Conservation (phyloP, 1,284 basidiomycete genomes). For the Chondrostereum purpureum region DNA sequence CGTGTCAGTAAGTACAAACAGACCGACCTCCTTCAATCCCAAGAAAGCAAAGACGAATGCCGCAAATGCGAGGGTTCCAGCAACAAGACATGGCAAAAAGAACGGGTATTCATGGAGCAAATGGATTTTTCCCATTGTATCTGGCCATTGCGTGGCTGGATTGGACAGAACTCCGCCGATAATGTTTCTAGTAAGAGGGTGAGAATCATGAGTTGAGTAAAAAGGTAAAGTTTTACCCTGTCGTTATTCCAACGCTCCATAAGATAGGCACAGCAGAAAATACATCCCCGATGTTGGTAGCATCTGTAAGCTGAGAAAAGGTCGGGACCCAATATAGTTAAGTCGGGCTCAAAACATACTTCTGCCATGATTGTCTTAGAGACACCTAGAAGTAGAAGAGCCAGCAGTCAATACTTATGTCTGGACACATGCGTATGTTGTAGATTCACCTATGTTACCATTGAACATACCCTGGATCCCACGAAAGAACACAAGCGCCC, state of each 20-base stretch:
- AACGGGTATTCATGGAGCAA: background rate
- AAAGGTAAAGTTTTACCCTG: slow-evolving; percentile 1
- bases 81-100: slow-evolving; percentile 2
- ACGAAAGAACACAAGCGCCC: slow-evolving; percentile 1
- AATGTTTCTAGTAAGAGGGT: slow-evolving; percentile 1
- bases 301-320: slow-evolving; percentile 7
- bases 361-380: background rate
- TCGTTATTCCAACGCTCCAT: slow-evolving; percentile 6
- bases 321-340: too few relatives aligned
- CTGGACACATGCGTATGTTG: too few relatives aligned
- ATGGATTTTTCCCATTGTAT: background rate
- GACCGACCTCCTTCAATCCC: slow-evolving; percentile 2
- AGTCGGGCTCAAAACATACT: background rate
- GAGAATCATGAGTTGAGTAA: slow-evolving; percentile 2
- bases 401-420: too few relatives aligned
- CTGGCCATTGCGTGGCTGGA: slow-evolving; percentile 1
- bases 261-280: slow-evolving; percentile 9
- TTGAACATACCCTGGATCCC: background rate
- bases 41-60: background rate
- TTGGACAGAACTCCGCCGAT: slow-evolving; percentile 3
- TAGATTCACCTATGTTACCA: background rate
- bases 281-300: slow-evolving; percentile 10
- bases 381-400: too few relatives aligned
- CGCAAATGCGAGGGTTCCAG: background rate
- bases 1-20: background rate